Base-by-base conservation (phyloP, 306 rosid species). In the Acmispon strigosus region DNA sequence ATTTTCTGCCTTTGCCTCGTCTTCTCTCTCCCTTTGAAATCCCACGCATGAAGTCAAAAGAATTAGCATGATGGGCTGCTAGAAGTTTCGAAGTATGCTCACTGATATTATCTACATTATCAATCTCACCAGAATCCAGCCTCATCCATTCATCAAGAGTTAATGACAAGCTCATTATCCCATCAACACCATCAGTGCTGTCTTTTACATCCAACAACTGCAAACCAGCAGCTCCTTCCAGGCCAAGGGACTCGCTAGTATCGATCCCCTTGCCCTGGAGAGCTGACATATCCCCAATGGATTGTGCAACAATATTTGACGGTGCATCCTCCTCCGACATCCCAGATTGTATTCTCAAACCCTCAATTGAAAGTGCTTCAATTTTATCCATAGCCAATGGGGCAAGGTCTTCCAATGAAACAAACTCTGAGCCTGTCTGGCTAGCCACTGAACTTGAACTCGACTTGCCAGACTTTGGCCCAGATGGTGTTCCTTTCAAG, bases 291-390 rank as follows among this genome's bases (percentile, higher is more conserved):
- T 88, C 91, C 7, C 86, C 89, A 57, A 79, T 79, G 36, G 92
- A 81, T 70, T 86, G 68, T 8, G 91, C 82, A 61, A 84, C 60
- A 52, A 92, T 90, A 79, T 87, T 90, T 63, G 92, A 87, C 15
- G 98, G 91, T 54, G 92, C 96, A 14, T 90, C 92, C 54, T 72
- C 96, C 66, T 84, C 84, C 0, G 97, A 87, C 97, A 89, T 84
- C 62, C 97, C 99, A 0, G 97, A 91, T 78, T 94, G 99, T 79
- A 94, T 89, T 87, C 96, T 89, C 87, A 94, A 83, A 44, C 99
- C 99, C 75, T 94, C 99, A 63, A 94, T 75, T 36, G 99, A 94
- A 80, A 94, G 99, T 8, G 97, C 99, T 87, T 94, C 99, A 47
- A 94, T 91, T 85, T 94, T 94, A 80, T 91, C 88, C 97, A 91